phyloP scores from a whole-genome alignment of 2,329 filamentous ascomycete genomes.

The Penicillium digitatum region DNA sequence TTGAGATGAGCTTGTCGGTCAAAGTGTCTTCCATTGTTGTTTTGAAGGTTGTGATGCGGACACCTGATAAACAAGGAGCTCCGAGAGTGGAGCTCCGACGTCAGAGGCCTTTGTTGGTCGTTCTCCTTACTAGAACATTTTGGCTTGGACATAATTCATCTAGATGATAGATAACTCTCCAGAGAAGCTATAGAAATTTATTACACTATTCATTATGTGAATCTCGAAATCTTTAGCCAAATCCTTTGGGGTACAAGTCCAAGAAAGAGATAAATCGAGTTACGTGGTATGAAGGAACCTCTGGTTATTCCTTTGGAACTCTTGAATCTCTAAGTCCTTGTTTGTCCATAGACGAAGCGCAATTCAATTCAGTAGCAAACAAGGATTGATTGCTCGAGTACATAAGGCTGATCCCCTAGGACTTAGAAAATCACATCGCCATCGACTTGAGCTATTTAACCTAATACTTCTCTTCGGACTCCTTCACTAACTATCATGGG shows the following conservation, averaged over 20 bases:
- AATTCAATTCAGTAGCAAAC: neutral
- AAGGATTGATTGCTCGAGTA: neutral
- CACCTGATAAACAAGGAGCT: neutral
- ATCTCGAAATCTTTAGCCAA: neutral
- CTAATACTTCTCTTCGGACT: neutral
- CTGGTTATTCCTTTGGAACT: neutral
- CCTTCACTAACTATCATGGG: neutral
- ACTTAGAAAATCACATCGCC: neutral
- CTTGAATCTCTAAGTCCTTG: neutral
- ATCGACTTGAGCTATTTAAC: neutral
- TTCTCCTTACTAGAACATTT: no score
- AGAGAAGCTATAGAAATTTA: neutral
- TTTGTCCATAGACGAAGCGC: neutral
- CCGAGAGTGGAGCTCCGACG: neutral
- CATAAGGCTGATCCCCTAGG: neutral
- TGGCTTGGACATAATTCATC: neutral
- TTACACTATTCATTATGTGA: neutral
- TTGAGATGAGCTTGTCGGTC: slow-evolving; percentile 21
- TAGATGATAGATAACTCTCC: neutral
- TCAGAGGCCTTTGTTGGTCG: neutral
- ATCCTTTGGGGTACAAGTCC: neutral
- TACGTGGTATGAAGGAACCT: neutral
- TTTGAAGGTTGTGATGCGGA: neutral
- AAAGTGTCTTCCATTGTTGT: slow-evolving; percentile 3
- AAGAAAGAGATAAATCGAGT: neutral